Conservation (phyloP, 1,284 basidiomycete genomes). For the Coriolopsis trogii region DNA sequence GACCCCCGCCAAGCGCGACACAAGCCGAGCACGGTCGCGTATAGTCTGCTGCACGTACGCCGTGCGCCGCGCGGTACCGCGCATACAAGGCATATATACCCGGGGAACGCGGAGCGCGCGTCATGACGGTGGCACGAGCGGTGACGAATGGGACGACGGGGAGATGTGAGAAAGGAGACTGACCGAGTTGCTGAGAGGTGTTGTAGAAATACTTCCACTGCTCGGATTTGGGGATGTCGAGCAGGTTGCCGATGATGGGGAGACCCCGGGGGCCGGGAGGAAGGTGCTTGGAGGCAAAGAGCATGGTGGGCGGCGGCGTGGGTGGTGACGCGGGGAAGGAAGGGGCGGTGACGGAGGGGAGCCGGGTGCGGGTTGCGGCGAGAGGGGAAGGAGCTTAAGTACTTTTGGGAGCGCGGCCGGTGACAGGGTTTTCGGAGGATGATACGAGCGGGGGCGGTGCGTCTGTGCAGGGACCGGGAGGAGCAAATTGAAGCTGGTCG, state of each 20-base stretch:
- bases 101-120: neutral
- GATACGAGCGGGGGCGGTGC: conserved; percentile 11
- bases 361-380: neutral
- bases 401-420: neutral
- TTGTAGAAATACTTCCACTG: conserved; percentile 25
- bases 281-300: conserved; percentile 11
- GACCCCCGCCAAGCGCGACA: neutral
- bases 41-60: no score
- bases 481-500: no score
- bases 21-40: no score
- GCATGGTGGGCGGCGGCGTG: conserved; percentile 5
- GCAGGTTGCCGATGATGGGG: conserved; percentile 21
- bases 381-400: neutral
- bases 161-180: neutral
- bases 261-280: conserved; percentile 22
- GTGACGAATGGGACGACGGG: no score
- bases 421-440: conserved; percentile 2
- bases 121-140: no score
- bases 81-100: neutral
- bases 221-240: conserved; percentile 18
- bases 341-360: neutral
- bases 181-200: conserved; percentile 17
- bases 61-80: no score
- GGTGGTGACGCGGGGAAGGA: neutral
- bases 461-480: no score